Conservation (phyloP, 352 stramenopile species). For the Pythium scleroteichum region DNA sequence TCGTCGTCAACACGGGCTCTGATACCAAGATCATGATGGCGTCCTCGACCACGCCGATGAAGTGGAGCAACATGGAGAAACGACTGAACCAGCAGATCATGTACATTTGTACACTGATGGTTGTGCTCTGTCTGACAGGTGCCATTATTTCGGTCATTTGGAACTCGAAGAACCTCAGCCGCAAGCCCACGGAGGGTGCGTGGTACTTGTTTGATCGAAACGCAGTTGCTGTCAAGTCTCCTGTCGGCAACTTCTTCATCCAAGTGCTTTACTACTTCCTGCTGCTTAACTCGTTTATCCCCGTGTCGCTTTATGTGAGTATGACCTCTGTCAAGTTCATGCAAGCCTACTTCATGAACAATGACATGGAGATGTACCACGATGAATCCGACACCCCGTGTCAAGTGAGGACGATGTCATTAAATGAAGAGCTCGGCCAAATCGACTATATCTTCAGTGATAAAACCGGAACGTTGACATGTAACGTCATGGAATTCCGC, state of each 20-base stretch:
- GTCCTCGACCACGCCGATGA: conserved; percentile 72
- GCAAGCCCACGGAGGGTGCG: conserved; percentile 32
- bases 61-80: conserved; percentile 89
- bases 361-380: conserved; percentile 93
- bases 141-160: conserved; percentile 64
- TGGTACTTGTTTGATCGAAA: conserved; percentile 75
- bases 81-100: conserved; percentile 80
- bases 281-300: conserved; percentile 94
- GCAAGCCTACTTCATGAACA: conserved; percentile 91
- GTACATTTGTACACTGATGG: conserved; percentile 84
- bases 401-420: conserved; percentile 90
- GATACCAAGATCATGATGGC: conserved; percentile 92
- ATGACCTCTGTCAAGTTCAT: conserved; percentile 94
- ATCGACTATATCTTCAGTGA: conserved; percentile 98
- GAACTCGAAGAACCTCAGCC: conserved; percentile 64
- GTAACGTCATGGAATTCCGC: conserved; percentile 98
- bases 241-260: conserved; percentile 84
- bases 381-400: conserved; percentile 90
- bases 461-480: conserved; percentile 98
- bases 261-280: conserved; percentile 94
- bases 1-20: conserved; percentile 91
- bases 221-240: conserved; percentile 49
- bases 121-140: conserved; percentile 70
- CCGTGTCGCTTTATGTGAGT: conserved; percentile 93
- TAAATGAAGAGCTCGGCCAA: conserved; percentile 94